Evolutionary conservation across 192 early-diverging fungal species (phyloP), one percentile per base, ranked within the genome.

Genomic region (Linderina pennispora): DNA sequence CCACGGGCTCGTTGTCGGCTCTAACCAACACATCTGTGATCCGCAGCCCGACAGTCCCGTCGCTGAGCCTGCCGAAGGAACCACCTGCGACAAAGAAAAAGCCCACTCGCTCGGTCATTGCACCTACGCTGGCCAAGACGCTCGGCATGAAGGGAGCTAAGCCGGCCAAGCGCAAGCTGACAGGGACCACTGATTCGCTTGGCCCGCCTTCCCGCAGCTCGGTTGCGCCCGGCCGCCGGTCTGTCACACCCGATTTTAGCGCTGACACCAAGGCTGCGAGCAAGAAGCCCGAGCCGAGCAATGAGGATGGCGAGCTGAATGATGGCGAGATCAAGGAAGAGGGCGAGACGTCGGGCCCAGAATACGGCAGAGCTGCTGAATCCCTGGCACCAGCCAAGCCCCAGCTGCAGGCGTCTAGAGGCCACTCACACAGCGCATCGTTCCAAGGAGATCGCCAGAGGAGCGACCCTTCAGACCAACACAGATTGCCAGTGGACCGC

Each of bases 61-160:
- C 42, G 2, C 23, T 43, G 15, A 43, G 38, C 40, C 16, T 41
- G 47, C 35, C 51, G 16, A 44, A 47, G 23, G 45, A 59, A 10
- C n/a, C 40, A 2, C 44, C 58, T 8, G 14, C 55, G 13, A 41
- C 50, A 24, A 60, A 56, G 45, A 68, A 56, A 31, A 68, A 68
- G 45, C 43, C 65, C 0, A 26, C 23, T 9, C 60, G 67, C 20
- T 51, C 67, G 16, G 47, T 51, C 10, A 55, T 55, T 15, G 55
- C 67, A 17, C 67, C 55, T 11, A 55, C 67, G 2, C 33, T 59
- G n/a, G 22, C 22, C 0, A 62, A 50, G 42, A 49, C 54, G 41
- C 26, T 36, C 10, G 50, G 38, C 16, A 18, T 25, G 19, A 48
- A 50, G 26, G 32, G 45, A 20, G 19, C 10, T 40, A 49, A 40